Base-by-base conservation (phyloP, 225 moss, liverwort and hornwort species). In the Rhytidiadelphus loreus region DNA sequence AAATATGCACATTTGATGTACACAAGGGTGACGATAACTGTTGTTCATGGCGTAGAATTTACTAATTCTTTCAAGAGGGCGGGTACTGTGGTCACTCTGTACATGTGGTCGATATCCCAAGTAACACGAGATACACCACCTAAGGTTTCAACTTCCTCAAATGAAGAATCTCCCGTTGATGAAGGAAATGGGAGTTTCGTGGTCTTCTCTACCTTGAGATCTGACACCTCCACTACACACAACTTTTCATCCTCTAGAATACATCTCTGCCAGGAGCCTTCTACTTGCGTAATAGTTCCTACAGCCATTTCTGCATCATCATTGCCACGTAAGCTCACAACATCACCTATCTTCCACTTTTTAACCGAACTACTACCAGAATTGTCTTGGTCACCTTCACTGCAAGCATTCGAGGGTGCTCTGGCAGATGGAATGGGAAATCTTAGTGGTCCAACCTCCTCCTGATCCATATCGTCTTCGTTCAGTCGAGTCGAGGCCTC, bases 131-230 rank as follows among this genome's bases (percentile, higher is more conserved):
- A 91, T 86, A 91, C 92, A 68, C 96, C 96, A 68, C 91, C 91
- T 86, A 96, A 88, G 37, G 95, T 92, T 90, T 95, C 97, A 26
- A 92, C 93, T 92, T 97, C 95, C 41, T 97, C 97, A 92, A 96
- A 95, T 11, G 97, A 93, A 29, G 93, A 90, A 56, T 94, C 96
- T 83, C 94, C 93, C 90, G 83, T 78, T 64, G 95, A 92, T 32
- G 93, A 92, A 43, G 95, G 95, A 86, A 95, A 97, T 35, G 97
- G 96, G n/a, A 97, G 89, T 86, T 94, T 95, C 43, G 94, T 91
- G 86, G 92, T 60, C 93, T 94, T 98, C 52, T 92, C 97, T 89
- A 96, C 97, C 88, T 94, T 95, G 60, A 95, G 93, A 86, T 96
- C 95, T 35, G 94, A 93, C 74, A 97, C 94, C 90, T 94, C 91